Percentiles rank a stretch among this genome's conserved stretches.
Conservation (phyloP, 2,329 filamentous ascomycete genomes). For the Claviceps citrina region DNA sequence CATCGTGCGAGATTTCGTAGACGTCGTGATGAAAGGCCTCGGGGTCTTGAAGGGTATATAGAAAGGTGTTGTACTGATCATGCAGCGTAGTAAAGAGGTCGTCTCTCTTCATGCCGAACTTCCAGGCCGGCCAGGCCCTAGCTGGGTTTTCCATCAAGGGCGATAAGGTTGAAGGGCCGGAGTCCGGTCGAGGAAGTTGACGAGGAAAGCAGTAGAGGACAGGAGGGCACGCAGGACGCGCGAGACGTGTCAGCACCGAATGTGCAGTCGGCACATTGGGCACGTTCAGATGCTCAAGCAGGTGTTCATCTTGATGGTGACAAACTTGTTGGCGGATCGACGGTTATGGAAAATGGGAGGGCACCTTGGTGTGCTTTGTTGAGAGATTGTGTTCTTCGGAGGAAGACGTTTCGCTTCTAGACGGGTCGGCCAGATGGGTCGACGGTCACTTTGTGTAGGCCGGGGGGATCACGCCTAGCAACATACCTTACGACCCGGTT, state of each 20-base stretch:
- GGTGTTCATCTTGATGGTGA: conserved; percentile 10
- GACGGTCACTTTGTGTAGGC: too few species aligned
- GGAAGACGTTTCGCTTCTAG: too few species aligned
- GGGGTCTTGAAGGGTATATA: conserved; percentile 40
- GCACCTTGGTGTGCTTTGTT: too few species aligned
- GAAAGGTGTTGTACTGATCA: conserved; percentile 44
- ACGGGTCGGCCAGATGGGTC: too few species aligned
- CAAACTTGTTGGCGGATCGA: conserved; percentile 2
- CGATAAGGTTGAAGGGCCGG: neutral
- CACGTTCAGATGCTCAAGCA: conserved; percentile 5
- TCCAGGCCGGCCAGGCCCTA: conserved; percentile 43
- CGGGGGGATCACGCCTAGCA: conserved; percentile 8
- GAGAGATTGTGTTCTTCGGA: too few species aligned
- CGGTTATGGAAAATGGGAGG: too few species aligned
- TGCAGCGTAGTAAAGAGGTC: conserved; percentile 43
- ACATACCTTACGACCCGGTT: conserved; percentile 3
- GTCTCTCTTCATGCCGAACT: conserved; percentile 45
- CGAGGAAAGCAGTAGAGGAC: too few species aligned
- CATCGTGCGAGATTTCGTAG: conserved; percentile 38
- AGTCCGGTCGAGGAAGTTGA: neutral
- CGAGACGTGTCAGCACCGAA: neutral
- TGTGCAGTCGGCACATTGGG: conserved; percentile 6
- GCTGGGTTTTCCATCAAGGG: conserved; percentile 38
- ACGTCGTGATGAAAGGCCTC: conserved; percentile 48
- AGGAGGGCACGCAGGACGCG: too few species aligned